Percentiles rank a stretch among this genome's conserved stretches.
Conservation (phyloP, 768 basidiomycete genomes). For the Solioccasus polychromus region DNA sequence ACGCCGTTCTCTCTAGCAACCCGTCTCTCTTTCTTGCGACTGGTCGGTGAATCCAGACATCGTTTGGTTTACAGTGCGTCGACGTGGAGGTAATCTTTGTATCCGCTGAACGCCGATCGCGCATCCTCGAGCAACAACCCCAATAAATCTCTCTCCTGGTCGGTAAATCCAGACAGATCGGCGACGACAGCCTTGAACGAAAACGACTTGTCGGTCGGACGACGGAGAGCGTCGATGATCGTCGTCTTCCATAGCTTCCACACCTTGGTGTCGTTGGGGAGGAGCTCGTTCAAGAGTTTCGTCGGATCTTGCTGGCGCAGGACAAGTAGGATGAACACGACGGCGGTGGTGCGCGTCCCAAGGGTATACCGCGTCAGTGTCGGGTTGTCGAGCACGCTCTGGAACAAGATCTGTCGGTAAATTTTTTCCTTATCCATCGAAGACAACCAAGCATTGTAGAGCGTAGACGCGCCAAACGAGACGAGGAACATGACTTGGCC, state of each 20-base stretch:
- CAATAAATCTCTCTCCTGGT: slow-evolving; percentile 9
- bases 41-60: background rate
- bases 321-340: slow-evolving; percentile 8
- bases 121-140: slow-evolving; percentile 13
- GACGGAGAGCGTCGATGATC: too few species aligned
- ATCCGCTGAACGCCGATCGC: slow-evolving; percentile 9
- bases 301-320: too few species aligned
- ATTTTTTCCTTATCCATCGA: slow-evolving; percentile 31
- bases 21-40: too few species aligned
- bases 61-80: slow-evolving; percentile 1
- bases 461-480: slow-evolving; percentile 25
- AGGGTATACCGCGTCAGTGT: slow-evolving; percentile 14
- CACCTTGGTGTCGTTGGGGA: too few species aligned
- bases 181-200: too few species aligned
- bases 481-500: slow-evolving; percentile 32
- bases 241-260: too few species aligned
- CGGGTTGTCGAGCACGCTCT: slow-evolving; percentile 11
- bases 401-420: slow-evolving; percentile 12
- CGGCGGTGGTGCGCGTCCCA: slow-evolving; percentile 14
- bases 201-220: too few species aligned
- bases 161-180: slow-evolving; percentile 10
- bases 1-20: too few species aligned
- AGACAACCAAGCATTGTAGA: slow-evolving; percentile 22
- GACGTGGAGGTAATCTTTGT: slow-evolving; percentile 5
- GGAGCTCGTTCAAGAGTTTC: too few species aligned